phyloP scores from a whole-genome alignment of 441 rosid species.

The Aleurites moluccanus region DNA sequence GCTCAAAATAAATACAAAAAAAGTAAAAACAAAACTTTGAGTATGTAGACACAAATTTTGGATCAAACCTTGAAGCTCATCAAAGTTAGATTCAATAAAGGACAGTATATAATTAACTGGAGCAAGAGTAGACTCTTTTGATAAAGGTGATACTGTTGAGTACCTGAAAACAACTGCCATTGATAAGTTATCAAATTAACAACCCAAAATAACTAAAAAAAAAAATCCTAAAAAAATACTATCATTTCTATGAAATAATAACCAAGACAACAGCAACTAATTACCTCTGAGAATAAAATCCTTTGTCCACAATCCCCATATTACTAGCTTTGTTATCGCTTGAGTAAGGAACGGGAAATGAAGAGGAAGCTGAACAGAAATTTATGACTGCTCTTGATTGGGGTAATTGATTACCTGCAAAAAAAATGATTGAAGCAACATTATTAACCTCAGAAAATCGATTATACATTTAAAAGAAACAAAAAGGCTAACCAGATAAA shows the following conservation, averaged over 20 bases:
- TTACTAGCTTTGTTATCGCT: constrained; percentile 18
- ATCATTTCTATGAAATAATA: not conserved
- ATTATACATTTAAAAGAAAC: not conserved
- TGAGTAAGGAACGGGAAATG: constrained; percentile 24
- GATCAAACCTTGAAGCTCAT: constrained; percentile 56
- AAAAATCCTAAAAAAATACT: not conserved
- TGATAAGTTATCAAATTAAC: constrained; percentile 39
- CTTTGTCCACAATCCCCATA: constrained; percentile 23
- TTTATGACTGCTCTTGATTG: constrained; percentile 23
- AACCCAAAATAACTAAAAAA: not conserved
- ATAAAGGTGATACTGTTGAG: constrained; percentile 48
- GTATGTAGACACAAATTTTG: not conserved
- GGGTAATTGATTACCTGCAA: constrained; percentile 35
- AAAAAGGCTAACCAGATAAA: constrained; percentile 40
- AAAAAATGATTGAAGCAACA: not conserved
- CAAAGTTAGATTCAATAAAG: constrained; percentile 46
- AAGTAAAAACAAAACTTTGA: not conserved
- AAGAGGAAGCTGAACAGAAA: constrained; percentile 21
- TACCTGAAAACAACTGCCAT: constrained; percentile 60
- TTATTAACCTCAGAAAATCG: not conserved
- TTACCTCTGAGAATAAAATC: constrained; percentile 44
- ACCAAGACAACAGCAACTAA: constrained; percentile 1
- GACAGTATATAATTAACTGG: constrained; percentile 42
- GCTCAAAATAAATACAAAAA: not conserved
- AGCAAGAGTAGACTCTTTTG: constrained; percentile 36